These are phyloP conservation scores for Panaeolus cyanescens DNA, from an alignment of 768 basidiomycete species.

Conservation along the genomic window DNA sequence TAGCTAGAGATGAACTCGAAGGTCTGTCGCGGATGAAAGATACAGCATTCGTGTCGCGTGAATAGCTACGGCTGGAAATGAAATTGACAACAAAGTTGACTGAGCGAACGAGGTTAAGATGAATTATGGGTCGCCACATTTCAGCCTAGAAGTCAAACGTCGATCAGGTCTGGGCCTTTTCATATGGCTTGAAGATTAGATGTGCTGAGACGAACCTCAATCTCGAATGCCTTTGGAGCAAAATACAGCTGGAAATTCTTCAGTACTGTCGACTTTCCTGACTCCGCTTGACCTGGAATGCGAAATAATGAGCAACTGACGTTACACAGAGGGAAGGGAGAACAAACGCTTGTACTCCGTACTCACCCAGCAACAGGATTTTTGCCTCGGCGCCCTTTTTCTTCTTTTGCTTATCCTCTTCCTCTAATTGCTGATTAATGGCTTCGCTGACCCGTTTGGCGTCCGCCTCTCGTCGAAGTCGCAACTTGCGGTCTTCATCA, in stretches of 20 bases:
- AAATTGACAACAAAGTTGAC: slow-evolving; percentile 41
- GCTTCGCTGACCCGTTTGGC: slow-evolving; percentile 54
- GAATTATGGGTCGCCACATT: slow-evolving; percentile 66
- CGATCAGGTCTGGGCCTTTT: not conserved
- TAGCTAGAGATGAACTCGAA: slow-evolving; percentile 20
- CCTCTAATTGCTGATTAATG: slow-evolving; percentile 54
- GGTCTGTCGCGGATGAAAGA: slow-evolving; percentile 18
- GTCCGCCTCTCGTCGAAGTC: slow-evolving; percentile 45
- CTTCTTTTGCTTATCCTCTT: slow-evolving; percentile 43
- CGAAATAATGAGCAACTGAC: not conserved
- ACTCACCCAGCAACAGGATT: slow-evolving; percentile 59
- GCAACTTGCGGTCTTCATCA: slow-evolving; percentile 37
- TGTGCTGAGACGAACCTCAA: slow-evolving; percentile 39
- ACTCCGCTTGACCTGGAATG: slow-evolving; percentile 61
- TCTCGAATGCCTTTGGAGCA: slow-evolving; percentile 57
- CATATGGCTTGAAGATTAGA: not conserved
- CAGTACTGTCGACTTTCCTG: slow-evolving; percentile 67
- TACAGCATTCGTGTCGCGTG: slow-evolving; percentile 17
- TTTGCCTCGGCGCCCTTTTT: slow-evolving; percentile 40
- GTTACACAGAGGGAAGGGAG: not conserved
- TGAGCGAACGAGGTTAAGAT: slow-evolving; percentile 66
- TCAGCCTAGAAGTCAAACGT: slow-evolving; percentile 32
- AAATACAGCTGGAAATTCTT: slow-evolving; percentile 69
- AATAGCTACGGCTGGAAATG: slow-evolving; percentile 21
- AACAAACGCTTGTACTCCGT: too few species aligned